These are phyloP conservation scores for Cryptococcus jaspeensis DNA, from an alignment of 1,284 basidiomycete genomes.

Conservation along the genomic window DNA sequence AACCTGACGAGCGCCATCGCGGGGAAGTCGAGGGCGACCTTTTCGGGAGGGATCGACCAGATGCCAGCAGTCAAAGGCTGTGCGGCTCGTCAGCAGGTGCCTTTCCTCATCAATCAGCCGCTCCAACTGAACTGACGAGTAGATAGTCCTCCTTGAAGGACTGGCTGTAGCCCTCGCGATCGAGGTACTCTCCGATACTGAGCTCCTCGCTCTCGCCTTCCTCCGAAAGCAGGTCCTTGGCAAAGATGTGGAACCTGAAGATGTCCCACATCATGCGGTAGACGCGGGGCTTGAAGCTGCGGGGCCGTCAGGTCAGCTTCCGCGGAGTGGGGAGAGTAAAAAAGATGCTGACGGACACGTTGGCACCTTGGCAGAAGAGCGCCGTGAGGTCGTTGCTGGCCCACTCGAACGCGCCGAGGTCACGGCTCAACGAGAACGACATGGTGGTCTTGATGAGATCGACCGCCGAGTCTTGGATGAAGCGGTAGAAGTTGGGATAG, in stretches of 20 bases:
- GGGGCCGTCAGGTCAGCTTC: not conserved
- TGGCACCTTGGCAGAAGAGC: constrained; percentile 64
- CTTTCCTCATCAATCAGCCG: too few relatives aligned
- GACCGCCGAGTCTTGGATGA: constrained; percentile 60
- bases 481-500: constrained; percentile 75
- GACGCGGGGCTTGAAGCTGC: constrained; percentile 60
- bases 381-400: constrained; percentile 62
- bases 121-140: constrained; percentile 58
- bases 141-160: constrained; percentile 73
- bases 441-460: constrained; percentile 62
- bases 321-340: not conserved
- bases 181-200: constrained; percentile 68
- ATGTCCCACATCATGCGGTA: constrained; percentile 77
- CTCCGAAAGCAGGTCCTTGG: constrained; percentile 48
- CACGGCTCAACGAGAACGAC: constrained; percentile 72
- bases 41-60: constrained; percentile 74
- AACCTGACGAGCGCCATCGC: constrained; percentile 69
- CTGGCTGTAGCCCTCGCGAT: constrained; percentile 63
- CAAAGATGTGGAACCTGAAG: constrained; percentile 69
- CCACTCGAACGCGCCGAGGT: constrained; percentile 69
- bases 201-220: constrained; percentile 27
- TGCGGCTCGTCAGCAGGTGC: not conserved
- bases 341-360: constrained; percentile 48
- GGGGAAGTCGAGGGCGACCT: constrained; percentile 68
- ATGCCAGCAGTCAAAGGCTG: constrained; percentile 77